Evolutionary conservation across 305 asterid species (phyloP).

Genomic region (Caryopteris hybrid): DNA sequence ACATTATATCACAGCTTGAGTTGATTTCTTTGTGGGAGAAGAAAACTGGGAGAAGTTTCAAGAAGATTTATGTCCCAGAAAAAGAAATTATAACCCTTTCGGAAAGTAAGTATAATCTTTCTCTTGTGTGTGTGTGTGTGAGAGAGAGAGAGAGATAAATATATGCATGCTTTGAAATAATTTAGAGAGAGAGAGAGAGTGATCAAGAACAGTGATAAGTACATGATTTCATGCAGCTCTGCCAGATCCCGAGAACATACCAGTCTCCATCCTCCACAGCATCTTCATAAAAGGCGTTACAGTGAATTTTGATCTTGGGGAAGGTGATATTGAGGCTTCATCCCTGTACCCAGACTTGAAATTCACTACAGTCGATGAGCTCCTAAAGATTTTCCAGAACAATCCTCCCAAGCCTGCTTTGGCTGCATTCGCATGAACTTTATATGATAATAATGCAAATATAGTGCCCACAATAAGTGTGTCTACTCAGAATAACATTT

Average conservation of each 20-base stretch:
- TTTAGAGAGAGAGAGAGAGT: too few species aligned
- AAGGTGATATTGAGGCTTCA: slow-evolving; percentile 37
- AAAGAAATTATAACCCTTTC: slow-evolving; percentile 36
- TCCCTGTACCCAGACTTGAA: slow-evolving; percentile 26
- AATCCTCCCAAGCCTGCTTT: slow-evolving; percentile 38
- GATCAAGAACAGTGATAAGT: too few species aligned
- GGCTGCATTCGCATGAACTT: slow-evolving; percentile 32
- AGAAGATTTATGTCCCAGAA: slow-evolving; percentile 32
- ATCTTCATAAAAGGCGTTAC: slow-evolving; percentile 39
- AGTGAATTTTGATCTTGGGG: slow-evolving; percentile 23
- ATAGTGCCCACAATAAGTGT: too few species aligned
- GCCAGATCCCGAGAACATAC: slow-evolving; percentile 41
- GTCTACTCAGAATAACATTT: too few species aligned
- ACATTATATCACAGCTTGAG: slow-evolving; percentile 39
- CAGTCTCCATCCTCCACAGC: slow-evolving; percentile 35
- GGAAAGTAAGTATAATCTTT: slow-evolving; percentile 23
- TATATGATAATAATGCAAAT: too few species aligned
- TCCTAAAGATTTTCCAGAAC: slow-evolving; percentile 32
- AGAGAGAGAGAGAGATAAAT: too few species aligned
- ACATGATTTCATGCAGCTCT: slow-evolving; percentile 27
- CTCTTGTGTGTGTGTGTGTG: background rate
- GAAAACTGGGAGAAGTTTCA: slow-evolving; percentile 27
- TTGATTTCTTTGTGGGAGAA: slow-evolving; percentile 48
- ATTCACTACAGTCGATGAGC: slow-evolving; percentile 26
- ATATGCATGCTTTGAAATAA: too few species aligned